Evolutionary conservation across 2,329 filamentous ascomycete species (phyloP).

Genomic region (Orbilia blumenaviensis): DNA sequence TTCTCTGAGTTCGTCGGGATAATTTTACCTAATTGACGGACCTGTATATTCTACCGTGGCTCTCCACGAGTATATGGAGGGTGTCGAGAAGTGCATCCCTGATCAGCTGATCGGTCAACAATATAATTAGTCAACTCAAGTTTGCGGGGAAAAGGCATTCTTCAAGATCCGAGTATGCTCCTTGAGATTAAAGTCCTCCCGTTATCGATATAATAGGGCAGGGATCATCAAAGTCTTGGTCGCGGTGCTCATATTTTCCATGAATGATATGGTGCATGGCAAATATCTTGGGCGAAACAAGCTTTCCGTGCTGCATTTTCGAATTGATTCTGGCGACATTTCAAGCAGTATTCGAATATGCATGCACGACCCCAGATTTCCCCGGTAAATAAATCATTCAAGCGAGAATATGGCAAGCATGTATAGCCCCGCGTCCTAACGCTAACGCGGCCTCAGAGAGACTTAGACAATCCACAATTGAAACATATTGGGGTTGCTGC

Average conservation of each 20-base stretch:
- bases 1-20: neutral
- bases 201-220: too few relatives aligned
- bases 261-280: neutral
- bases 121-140: too few relatives aligned
- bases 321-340: neutral
- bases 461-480: too few relatives aligned
- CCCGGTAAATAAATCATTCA: too few relatives aligned
- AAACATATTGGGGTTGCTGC: too few relatives aligned
- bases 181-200: neutral
- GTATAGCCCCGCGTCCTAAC: too few relatives aligned
- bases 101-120: too few relatives aligned
- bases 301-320: constrained; percentile 1
- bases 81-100: too few relatives aligned
- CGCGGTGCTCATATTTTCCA: neutral
- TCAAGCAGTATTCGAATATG: neutral
- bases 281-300: neutral
- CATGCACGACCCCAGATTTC: constrained; percentile 10
- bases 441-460: too few relatives aligned
- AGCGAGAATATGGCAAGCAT: too few relatives aligned
- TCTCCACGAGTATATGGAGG: neutral
- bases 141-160: neutral
- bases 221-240: neutral
- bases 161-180: neutral
- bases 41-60: neutral
- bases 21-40: neutral